phyloP scores from a whole-genome alignment of 257 asterid genomes.

The Nicotiana undulata region DNA sequence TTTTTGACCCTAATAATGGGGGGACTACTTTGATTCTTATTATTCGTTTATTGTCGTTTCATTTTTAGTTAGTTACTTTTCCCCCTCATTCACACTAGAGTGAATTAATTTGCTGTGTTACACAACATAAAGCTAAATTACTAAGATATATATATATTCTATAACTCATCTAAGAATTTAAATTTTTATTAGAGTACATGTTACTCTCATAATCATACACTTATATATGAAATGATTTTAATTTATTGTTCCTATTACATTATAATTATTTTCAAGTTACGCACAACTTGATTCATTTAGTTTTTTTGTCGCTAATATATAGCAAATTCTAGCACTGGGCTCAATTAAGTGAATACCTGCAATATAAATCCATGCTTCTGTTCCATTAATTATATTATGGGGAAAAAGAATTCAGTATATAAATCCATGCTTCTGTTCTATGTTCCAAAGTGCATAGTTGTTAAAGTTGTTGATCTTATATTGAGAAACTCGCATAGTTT shows the following conservation, averaged over 20 bases:
- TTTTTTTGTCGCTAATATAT: no score
- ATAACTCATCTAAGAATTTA: no score
- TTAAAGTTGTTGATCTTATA: constrained; percentile 5
- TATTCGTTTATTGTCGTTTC: background rate
- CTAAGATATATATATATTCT: no score
- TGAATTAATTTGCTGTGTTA: background rate
- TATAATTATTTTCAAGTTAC: background rate
- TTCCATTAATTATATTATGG: background rate
- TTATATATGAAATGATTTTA: background rate
- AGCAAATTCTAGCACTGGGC: background rate
- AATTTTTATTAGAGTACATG: no score
- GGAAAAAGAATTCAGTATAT: background rate
- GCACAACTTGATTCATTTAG: background rate
- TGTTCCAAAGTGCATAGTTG: constrained; percentile 22
- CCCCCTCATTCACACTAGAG: background rate
- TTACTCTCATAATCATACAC: no score
- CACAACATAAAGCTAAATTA: background rate
- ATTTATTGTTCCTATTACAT: background rate
- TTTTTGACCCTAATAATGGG: constrained; percentile 37
- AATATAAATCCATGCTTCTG: background rate
- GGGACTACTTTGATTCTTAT: background rate
- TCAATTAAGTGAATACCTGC: background rate
- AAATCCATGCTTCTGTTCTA: no score
- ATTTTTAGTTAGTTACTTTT: background rate
- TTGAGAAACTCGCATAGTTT: background rate